A percentile compares a stretch with the other conserved stretches of the same genome.
Conservation (phyloP, 345 rosid species). For the Eucalyptus melliodora region DNA sequence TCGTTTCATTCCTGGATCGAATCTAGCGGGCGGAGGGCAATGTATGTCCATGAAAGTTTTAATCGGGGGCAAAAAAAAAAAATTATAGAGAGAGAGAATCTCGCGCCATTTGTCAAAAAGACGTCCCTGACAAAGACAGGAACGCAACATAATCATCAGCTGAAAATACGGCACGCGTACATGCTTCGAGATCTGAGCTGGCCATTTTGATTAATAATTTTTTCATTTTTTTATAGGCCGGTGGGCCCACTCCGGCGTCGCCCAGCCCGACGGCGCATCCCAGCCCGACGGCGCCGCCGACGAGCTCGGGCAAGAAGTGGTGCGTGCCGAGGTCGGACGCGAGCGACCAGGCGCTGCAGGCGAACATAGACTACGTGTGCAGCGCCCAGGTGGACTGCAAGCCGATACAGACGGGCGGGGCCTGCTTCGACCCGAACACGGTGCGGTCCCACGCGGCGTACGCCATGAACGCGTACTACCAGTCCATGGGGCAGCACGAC, state of each 20-base stretch:
- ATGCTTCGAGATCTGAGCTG: not conserved
- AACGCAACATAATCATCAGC: too few relatives aligned
- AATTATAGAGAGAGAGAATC: not conserved
- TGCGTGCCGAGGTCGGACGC: conserved; percentile 41
- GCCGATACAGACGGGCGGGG: conserved; percentile 42
- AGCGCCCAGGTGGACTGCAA: conserved; percentile 31
- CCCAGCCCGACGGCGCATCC: conserved; percentile 1
- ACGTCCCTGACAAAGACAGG: too few relatives aligned
- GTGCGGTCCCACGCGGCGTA: conserved; percentile 56
- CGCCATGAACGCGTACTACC: conserved; percentile 60
- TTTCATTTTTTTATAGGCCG: not conserved
- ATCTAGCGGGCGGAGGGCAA: not conserved
- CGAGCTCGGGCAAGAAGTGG: conserved; percentile 17
- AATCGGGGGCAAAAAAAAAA: not conserved
- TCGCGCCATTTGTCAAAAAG: not conserved
- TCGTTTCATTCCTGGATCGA: not conserved
- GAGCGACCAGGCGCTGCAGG: conserved; percentile 33
- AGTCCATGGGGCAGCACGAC: conserved; percentile 28
- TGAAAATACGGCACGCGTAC: not conserved
- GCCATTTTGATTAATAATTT: not conserved
- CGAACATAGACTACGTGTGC: conserved; percentile 60
- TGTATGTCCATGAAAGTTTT: not conserved
- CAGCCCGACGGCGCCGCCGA: conserved; percentile 3
- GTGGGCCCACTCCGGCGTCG: not conserved
- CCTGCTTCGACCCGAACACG: conserved; percentile 39